Percentiles rank a stretch among this genome's conserved stretches.
Conservation (phyloP, 768 basidiomycete species). For the Leccinum pellstonianum region DNA sequence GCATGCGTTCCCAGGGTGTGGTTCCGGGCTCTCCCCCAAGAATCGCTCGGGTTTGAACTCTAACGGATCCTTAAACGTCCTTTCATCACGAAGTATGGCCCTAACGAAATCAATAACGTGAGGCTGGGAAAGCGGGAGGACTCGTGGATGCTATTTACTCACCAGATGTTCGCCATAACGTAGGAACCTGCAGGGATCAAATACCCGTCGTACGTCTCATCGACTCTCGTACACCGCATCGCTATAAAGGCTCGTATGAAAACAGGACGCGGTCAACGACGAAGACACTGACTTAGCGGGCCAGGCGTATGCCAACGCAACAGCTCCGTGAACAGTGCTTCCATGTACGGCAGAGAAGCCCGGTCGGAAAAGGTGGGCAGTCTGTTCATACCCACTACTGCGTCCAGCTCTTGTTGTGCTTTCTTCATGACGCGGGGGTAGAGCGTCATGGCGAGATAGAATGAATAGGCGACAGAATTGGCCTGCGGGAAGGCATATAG, state of each 20-base stretch:
- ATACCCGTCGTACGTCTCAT: conserved; percentile 24
- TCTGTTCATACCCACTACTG: conserved; percentile 21
- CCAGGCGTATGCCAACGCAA: conserved; percentile 22
- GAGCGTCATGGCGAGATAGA: conserved; percentile 31
- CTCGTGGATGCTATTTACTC: neutral
- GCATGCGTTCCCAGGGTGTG: conserved; percentile 11
- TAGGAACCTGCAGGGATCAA: conserved; percentile 20
- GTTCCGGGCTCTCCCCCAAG: conserved; percentile 18
- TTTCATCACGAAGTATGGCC: conserved; percentile 21
- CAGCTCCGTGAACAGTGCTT: conserved; percentile 27
- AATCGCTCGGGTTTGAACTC: conserved; percentile 28
- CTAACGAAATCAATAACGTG: neutral
- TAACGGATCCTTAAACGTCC: conserved; percentile 14
- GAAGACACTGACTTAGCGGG: conserved; percentile 10
- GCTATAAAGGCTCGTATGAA: neutral
- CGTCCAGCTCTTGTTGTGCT: conserved; percentile 28
- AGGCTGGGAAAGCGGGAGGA: neutral
- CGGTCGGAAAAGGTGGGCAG: conserved; percentile 28
- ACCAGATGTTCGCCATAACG: conserved; percentile 23
- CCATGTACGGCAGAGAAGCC: conserved; percentile 28
- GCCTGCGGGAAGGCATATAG: conserved; percentile 7
- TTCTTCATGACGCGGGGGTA: conserved; percentile 27
- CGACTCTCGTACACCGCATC: conserved; percentile 4
- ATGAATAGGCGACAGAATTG: conserved; percentile 10
- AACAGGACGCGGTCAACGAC: neutral